Evolutionary conservation across 768 basidiomycete genomes (phyloP).

Genomic region (Serendipita sp.): DNA sequence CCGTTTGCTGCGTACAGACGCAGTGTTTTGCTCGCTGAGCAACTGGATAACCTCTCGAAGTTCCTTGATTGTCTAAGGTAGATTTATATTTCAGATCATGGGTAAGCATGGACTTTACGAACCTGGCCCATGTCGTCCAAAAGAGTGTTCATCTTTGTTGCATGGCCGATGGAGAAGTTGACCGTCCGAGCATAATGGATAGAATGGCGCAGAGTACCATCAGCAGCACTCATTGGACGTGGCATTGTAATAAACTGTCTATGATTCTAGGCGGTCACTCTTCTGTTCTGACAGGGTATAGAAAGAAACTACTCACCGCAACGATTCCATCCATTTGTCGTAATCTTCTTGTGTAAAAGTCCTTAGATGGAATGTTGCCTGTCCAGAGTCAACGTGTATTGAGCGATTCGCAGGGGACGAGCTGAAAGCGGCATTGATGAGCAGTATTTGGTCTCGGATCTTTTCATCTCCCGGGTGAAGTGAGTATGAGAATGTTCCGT

Average conservation of each 20-base stretch:
- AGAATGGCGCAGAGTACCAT: conserved; percentile 22
- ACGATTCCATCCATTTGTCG: conserved; percentile 52
- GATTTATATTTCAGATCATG: conserved; percentile 3
- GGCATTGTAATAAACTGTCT: conserved; percentile 46
- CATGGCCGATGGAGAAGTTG: conserved; percentile 26
- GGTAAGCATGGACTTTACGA: conserved; percentile 16
- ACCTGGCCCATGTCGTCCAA: conserved; percentile 50
- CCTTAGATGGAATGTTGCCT: conserved; percentile 68
- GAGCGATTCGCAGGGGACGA: conserved; percentile 57
- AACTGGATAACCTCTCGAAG: neutral
- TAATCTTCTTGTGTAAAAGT: conserved; percentile 51
- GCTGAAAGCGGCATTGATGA: conserved; percentile 54
- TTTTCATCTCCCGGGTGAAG: conserved; percentile 50
- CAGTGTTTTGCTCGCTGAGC: neutral
- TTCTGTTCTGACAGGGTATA: neutral
- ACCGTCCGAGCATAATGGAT: conserved; percentile 18
- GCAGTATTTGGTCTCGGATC: conserved; percentile 47
- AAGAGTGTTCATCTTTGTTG: conserved; percentile 33
- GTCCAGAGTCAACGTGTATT: conserved; percentile 63
- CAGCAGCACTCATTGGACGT: conserved; percentile 18
- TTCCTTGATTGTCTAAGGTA: conserved; percentile 2
- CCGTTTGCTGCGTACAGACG: conserved; percentile 6
- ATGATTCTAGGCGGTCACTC: conserved; percentile 2
- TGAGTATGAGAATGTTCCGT: conserved; percentile 58
- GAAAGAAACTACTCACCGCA: conserved; percentile 35